Conservation (phyloP, 2,329 filamentous ascomycete genomes). For the Cordyceps tenuipes region DNA sequence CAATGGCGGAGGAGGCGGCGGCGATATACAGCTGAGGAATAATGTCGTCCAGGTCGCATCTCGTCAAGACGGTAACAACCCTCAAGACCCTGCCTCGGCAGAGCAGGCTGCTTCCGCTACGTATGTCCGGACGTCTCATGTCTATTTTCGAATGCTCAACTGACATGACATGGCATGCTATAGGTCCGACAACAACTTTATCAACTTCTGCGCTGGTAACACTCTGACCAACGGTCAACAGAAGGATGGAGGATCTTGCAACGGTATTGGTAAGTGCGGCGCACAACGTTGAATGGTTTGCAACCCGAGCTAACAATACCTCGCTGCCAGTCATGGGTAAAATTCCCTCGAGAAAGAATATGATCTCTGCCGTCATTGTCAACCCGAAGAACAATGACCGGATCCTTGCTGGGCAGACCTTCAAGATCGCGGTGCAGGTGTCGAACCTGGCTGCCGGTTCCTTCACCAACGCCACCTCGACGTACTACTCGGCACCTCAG, state of each 20-base stretch:
- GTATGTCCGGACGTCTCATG: conserved; percentile 26
- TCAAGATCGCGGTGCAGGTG: conserved; percentile 45
- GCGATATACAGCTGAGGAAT: conserved; percentile 12
- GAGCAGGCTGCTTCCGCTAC: conserved; percentile 45
- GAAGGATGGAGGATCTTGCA: conserved; percentile 51
- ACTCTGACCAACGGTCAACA: conserved; percentile 54
- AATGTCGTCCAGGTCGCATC: conserved; percentile 44
- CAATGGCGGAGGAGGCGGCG: conserved; percentile 15
- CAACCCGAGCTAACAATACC: conserved; percentile 3
- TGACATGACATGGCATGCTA: conserved; percentile 18
- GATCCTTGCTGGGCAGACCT: conserved; percentile 38
- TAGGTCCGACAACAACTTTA: conserved; percentile 52
- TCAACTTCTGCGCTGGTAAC: conserved; percentile 51
- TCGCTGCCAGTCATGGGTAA: conserved; percentile 47
- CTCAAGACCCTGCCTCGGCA: conserved; percentile 30
- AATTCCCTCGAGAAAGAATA: conserved; percentile 45
- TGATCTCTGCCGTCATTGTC: conserved; percentile 49
- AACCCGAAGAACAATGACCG: conserved; percentile 45
- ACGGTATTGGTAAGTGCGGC: conserved; percentile 46
- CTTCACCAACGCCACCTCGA: conserved; percentile 52
- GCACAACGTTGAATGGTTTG: not conserved
- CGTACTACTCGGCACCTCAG: conserved; percentile 55
- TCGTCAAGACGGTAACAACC: conserved; percentile 37
- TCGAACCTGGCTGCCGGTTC: conserved; percentile 46
- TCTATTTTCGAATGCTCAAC: conserved; percentile 2